Evolutionary conservation across 2,329 filamentous ascomycete genomes (phyloP), one percentile per base, ranked within the genome.

Genomic region (Fusarium protoensiforme): DNA sequence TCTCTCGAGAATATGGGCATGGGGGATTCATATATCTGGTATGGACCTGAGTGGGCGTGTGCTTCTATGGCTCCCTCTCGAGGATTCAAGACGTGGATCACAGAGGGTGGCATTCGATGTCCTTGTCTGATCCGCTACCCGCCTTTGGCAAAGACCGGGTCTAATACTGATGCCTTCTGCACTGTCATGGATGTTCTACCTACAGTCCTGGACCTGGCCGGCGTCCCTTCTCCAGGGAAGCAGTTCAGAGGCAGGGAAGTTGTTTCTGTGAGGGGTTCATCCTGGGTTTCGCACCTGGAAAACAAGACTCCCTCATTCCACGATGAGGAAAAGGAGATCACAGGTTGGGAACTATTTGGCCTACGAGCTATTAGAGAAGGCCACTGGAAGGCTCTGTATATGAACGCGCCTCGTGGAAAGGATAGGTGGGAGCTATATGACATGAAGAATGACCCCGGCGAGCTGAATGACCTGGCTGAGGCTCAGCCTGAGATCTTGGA

Each of bases 1-100:
- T 72, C 68, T n/a, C 38, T 89, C 4, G 88, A 89, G 8, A 90
- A 90, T 66, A 81, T 90, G 18, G 88, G 88, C 2, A 89, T 75
- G 84, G 87, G 18, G 81, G 83, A 90, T 76, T 87, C 85, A 1
- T 91, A 89, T 74, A 86, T 90, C 68, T 91, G 89, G 89, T 91
- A 91, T 70, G 89, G 89, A 1, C 87, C 86, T 5, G 84, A 85
- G 20, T 90, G 88, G 87, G 88, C 87, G 2, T 79, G 80, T 27
- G 81, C 82, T 0, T 79, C 81, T 5, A 84, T 81, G 11, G 81
- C 82, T 1, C 82, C 82, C 2, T 80, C 77, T 10, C 68, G 81
- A 27, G 83, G 87, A 58, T 85, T 86, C 56, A 74, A 79, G 8
- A 65, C 65, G 2, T 72, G 64, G 65, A 69, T 71, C 77, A 33